Conservation (phyloP, 345 rosid genomes). For the Abelmoschus esculentus region DNA sequence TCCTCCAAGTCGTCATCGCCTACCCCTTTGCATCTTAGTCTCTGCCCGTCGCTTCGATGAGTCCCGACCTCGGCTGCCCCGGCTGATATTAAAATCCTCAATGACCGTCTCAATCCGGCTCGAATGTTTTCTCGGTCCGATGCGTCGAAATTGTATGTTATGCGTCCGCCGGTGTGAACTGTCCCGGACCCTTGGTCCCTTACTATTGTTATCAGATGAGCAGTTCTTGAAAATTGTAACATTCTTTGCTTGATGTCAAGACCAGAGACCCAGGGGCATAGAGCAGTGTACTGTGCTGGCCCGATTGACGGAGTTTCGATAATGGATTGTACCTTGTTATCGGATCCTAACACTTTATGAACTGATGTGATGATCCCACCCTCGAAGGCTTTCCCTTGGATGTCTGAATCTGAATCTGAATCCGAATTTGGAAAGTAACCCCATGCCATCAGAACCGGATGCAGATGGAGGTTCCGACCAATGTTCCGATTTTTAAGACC, state of each 20-base stretch:
- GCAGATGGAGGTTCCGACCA: not conserved
- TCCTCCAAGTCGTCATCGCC: not conserved
- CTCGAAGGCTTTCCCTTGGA: not conserved
- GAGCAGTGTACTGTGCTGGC: not conserved
- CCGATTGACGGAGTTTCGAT: not conserved
- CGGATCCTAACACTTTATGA: not conserved
- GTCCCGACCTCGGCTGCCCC: not conserved
- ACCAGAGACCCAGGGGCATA: not conserved
- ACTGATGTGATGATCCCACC: not conserved
- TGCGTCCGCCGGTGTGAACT: not conserved
- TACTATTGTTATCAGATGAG: not conserved
- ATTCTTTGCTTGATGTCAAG: not conserved
- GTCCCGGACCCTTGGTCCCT: not conserved
- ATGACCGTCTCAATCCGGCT: not conserved
- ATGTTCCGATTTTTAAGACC: not conserved
- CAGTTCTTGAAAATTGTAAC: not conserved
- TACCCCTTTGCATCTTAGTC: not conserved
- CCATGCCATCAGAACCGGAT: not conserved
- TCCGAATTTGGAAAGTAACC: not conserved
- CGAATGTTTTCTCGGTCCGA: not conserved
- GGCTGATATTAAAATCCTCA: not conserved
- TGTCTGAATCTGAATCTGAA: not conserved
- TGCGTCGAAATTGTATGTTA: not conserved
- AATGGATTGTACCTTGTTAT: not conserved
- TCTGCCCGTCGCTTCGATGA: not conserved